A percentile compares a stretch with the other conserved stretches of the same genome.
These are phyloP conservation scores for Barnettozyma hawaiiensis DNA, from an alignment of 1,139 yeast genomes.

Conservation along the genomic window DNA sequence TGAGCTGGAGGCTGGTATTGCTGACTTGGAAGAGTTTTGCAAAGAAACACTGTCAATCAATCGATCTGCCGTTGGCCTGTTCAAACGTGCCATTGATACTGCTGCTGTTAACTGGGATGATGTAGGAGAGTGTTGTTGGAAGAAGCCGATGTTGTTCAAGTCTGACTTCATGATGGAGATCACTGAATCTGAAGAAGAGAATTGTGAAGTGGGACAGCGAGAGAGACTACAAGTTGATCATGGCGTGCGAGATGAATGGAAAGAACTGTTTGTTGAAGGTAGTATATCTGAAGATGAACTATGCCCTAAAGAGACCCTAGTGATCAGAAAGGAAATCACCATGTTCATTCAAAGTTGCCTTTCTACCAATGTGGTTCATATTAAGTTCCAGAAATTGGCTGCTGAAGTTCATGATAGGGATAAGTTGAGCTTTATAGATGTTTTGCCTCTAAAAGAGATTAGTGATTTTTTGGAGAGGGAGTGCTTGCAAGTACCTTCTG, in stretches of 20 bases:
- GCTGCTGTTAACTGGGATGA: conserved; percentile 1
- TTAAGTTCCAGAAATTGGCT: neutral
- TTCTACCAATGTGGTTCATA: neutral
- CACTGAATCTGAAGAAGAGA: neutral
- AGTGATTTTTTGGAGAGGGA: neutral
- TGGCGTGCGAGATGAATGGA: neutral
- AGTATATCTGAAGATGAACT: conserved; percentile 2
- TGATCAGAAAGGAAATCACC: conserved; percentile 11
- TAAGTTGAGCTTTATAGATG: neutral
- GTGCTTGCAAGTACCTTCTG: conserved; percentile 1
- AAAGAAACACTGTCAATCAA: conserved; percentile 14
- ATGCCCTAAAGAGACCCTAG: conserved; percentile 11
- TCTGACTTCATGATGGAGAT: neutral
- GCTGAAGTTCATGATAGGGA: neutral
- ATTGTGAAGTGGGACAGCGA: neutral
- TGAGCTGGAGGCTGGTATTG: conserved; percentile 5
- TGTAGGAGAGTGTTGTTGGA: neutral
- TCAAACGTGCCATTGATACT: conserved; percentile 1
- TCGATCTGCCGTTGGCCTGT: conserved; percentile 13
- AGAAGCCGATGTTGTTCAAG: neutral
- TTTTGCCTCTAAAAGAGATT: conserved; percentile 1
- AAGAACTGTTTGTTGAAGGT: neutral
- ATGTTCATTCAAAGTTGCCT: conserved; percentile 10
- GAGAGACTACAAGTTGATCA: neutral
- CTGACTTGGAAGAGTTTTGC: neutral